These are phyloP conservation scores for Glutinoglossum americanum DNA, from an alignment of 495 filamentous ascomycete genomes.

Conservation along the genomic window DNA sequence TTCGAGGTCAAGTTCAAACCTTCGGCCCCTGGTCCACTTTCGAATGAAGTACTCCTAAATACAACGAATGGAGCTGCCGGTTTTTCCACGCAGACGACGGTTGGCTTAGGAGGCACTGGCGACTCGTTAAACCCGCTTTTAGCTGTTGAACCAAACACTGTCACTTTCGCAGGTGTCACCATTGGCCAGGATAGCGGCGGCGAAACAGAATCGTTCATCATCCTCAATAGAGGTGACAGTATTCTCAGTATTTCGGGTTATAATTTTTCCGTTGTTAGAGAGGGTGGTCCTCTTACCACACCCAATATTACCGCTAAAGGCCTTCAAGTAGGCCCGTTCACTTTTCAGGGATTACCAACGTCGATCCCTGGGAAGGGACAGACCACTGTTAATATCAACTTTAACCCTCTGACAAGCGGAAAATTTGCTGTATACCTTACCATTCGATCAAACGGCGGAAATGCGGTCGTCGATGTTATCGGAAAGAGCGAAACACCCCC, in stretches of 20 bases:
- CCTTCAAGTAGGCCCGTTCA: slow-evolving; percentile 8
- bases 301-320: background rate
- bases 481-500: slow-evolving; percentile 20
- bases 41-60: slow-evolving; percentile 19
- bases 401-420: slow-evolving; percentile 19
- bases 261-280: slow-evolving; percentile 10
- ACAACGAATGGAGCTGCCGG: slow-evolving; percentile 15
- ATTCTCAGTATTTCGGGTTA: slow-evolving; percentile 16
- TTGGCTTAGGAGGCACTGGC: slow-evolving; percentile 17
- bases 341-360: slow-evolving; percentile 19
- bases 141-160: slow-evolving; percentile 15
- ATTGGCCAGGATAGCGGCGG: slow-evolving; percentile 12
- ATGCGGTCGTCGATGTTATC: slow-evolving; percentile 18
- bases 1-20: slow-evolving; percentile 22
- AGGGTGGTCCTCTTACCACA: slow-evolving; percentile 14
- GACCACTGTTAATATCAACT: slow-evolving; percentile 18
- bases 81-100: slow-evolving; percentile 16
- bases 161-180: slow-evolving; percentile 23
- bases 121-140: slow-evolving; percentile 16
- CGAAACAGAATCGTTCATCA: slow-evolving; percentile 13
- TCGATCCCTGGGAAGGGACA: slow-evolving; percentile 14
- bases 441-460: slow-evolving; percentile 22
- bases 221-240: slow-evolving; percentile 18
- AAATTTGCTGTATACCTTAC: slow-evolving; percentile 22
- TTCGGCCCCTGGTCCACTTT: slow-evolving; percentile 17